Conservation (phyloP, 768 basidiomycete species). For the Boletus sp. region DNA sequence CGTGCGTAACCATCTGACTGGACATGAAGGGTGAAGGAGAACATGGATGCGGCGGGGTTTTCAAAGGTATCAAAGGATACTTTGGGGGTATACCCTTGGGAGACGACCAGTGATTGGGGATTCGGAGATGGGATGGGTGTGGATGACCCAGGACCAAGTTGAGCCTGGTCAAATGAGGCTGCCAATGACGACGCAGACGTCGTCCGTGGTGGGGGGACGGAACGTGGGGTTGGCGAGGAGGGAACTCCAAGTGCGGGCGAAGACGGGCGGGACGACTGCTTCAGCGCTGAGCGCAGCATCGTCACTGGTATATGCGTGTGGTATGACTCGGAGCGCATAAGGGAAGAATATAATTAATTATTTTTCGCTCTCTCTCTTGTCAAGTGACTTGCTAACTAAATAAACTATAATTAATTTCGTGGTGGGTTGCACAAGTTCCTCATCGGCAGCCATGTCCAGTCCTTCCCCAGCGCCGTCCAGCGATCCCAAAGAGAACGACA, state of each 20-base stretch:
- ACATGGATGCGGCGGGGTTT: constrained; percentile 77
- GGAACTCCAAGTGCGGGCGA: constrained; percentile 16
- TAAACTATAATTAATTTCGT: not conserved
- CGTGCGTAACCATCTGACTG: constrained; percentile 80
- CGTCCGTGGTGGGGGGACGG: constrained; percentile 12
- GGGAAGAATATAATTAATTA: constrained; percentile 3
- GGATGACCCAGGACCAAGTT: constrained; percentile 11
- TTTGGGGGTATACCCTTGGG: constrained; percentile 36
- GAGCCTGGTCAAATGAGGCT: constrained; percentile 4
- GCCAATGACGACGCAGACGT: constrained; percentile 17
- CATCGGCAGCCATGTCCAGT: constrained; percentile 14
- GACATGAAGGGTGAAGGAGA: constrained; percentile 81
- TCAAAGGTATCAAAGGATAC: constrained; percentile 89
- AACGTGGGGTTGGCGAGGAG: constrained; percentile 24
- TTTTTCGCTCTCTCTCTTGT: not conserved
- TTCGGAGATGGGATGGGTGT: constrained; percentile 17
- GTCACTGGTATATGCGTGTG: constrained; percentile 12
- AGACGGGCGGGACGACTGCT: constrained; percentile 35
- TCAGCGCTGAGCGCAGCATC: constrained; percentile 53
- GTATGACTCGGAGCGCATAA: not conserved
- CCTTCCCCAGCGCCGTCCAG: constrained; percentile 2
- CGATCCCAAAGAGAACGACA: not conserved
- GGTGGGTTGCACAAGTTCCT: not conserved
- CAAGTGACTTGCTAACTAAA: not conserved
- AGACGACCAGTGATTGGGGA: constrained; percentile 20